Evolutionary conservation across 2,329 filamentous ascomycete species (phyloP).

Genomic region (Cladorrhinum sp.): DNA sequence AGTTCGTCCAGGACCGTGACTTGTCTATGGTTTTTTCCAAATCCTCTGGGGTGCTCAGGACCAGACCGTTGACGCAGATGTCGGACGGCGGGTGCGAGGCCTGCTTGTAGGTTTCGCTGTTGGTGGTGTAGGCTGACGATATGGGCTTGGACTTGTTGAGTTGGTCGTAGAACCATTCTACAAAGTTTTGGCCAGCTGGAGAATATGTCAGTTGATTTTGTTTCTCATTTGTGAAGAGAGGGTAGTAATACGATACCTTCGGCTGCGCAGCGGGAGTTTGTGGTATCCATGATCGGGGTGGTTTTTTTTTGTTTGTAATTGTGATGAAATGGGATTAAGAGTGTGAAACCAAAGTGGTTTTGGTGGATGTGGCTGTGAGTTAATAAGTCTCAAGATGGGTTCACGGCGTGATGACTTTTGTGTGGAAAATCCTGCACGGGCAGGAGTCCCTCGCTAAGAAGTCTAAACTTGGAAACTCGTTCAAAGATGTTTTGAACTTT

Average conservation of each 20-base stretch:
- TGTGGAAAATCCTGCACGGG: too few species aligned
- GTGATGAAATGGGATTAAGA: background rate
- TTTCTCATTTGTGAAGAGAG: conserved; percentile 2
- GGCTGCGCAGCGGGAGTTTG: conserved; percentile 44
- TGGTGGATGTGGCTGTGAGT: too few species aligned
- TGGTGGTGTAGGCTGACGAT: conserved; percentile 66
- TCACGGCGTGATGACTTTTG: too few species aligned
- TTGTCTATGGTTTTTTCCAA: conserved; percentile 67
- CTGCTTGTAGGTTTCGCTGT: conserved; percentile 48
- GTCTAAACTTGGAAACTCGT: too few species aligned
- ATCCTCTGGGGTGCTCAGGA: conserved; percentile 58
- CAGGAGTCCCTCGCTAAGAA: too few species aligned
- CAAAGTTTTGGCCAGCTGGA: conserved; percentile 67
- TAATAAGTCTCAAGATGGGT: too few species aligned
- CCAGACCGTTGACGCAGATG: conserved; percentile 77
- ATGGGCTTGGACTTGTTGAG: conserved; percentile 62
- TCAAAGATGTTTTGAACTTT: too few species aligned
- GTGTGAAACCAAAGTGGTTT: too few species aligned
- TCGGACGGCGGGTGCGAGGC: conserved; percentile 54
- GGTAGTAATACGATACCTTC: conserved; percentile 43
- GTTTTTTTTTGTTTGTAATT: background rate
- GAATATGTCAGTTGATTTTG: conserved; percentile 6
- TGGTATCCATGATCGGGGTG: conserved; percentile 33
- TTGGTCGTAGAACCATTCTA: conserved; percentile 72
- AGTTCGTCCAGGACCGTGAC: conserved; percentile 46